Percentiles rank a stretch among this genome's conserved stretches.
These are phyloP conservation scores for Brassica rapa DNA, from an alignment of 345 rosid species.

Conservation along the genomic window DNA sequence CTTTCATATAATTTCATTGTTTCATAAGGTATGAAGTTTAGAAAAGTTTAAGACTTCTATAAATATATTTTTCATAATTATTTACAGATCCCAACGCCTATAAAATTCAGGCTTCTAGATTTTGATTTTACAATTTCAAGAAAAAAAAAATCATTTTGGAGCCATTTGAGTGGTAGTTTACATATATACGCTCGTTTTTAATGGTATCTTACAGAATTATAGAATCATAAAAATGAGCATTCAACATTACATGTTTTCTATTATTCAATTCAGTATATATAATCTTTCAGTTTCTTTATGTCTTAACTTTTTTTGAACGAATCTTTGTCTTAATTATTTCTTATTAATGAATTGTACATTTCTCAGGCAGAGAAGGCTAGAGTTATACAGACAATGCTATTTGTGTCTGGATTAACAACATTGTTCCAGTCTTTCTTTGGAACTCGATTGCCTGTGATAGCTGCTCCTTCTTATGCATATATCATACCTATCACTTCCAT, in stretches of 20 bases:
- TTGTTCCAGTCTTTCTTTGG: conserved; percentile 63
- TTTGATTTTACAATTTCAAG: neutral
- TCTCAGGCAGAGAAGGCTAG: conserved; percentile 59
- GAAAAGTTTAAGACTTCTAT: neutral
- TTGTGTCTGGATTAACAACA: conserved; percentile 68
- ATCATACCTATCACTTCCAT: conserved; percentile 53
- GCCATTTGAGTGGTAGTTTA: neutral
- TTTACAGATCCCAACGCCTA: neutral
- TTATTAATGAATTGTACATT: neutral
- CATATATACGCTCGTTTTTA: neutral
- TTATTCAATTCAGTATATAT: neutral
- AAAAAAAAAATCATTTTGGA: neutral
- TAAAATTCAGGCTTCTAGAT: neutral
- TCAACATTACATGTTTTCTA: neutral
- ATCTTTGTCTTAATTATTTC: neutral
- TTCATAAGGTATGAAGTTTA: neutral
- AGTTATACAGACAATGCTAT: conserved; percentile 57
- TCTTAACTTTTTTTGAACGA: no score
- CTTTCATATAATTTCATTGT: neutral
- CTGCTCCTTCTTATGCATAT: conserved; percentile 54
- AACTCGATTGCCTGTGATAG: conserved; percentile 63
- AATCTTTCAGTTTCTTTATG: no score
- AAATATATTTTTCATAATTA: neutral
- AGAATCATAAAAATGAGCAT: neutral
- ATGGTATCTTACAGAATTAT: neutral